These are phyloP conservation scores for Cornus kousa DNA, from an alignment of 148 eudicot species.

Conservation along the genomic window DNA sequence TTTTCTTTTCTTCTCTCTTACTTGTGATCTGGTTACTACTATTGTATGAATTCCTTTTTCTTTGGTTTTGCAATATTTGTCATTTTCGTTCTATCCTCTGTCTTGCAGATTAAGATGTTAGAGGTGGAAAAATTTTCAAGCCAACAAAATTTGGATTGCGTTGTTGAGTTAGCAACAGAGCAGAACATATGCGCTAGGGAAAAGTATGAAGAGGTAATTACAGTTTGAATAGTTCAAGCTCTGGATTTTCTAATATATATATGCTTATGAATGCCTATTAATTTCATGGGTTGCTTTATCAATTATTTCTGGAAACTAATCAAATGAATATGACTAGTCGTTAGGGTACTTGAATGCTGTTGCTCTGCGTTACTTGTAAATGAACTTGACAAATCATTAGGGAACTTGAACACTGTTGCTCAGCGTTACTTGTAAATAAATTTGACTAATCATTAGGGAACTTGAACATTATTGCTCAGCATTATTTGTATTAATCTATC, in stretches of 20 bases:
- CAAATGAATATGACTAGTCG: not conserved
- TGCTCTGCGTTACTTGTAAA: not conserved
- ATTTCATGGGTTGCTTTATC: not conserved
- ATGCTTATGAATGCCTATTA: not conserved
- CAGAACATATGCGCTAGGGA: slow-evolving; percentile 48
- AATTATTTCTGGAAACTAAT: not conserved
- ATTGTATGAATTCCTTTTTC: not conserved
- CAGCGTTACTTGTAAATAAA: not conserved
- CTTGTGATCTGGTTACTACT: no score
- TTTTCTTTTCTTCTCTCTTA: not conserved
- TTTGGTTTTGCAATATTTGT: slow-evolving; percentile 8
- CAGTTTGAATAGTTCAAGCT: not conserved
- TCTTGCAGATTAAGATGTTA: slow-evolving; percentile 50
- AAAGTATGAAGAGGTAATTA: slow-evolving; percentile 66
- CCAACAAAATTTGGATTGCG: slow-evolving; percentile 49
- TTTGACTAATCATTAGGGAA: no score
- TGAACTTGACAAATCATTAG: not conserved
- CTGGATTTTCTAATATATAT: not conserved
- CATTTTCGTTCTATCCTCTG: slow-evolving; percentile 12
- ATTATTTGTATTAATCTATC: no score
- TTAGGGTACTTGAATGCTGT: not conserved
- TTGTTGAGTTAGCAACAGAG: slow-evolving; percentile 56
- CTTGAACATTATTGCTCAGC: no score
- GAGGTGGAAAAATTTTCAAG: slow-evolving; percentile 74
- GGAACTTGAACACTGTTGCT: not conserved